A percentile compares a stretch with the other conserved stretches of the same genome.
phyloP scores from a whole-genome alignment of 805 yeast species.

The Wickerhamiella musiphila region DNA sequence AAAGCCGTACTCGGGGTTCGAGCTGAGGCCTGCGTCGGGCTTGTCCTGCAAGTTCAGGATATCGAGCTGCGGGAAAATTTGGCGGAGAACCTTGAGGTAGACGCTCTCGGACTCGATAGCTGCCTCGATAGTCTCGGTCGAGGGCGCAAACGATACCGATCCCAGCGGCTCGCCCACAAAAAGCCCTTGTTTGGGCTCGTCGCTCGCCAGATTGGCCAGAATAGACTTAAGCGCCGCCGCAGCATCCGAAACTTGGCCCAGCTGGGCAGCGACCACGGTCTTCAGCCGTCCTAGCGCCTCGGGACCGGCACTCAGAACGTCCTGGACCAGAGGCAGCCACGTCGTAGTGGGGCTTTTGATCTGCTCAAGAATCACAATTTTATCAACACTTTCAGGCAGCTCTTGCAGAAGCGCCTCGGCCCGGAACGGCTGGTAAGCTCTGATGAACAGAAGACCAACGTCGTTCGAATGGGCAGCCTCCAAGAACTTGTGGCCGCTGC shows the following conservation, averaged over 20 bases:
- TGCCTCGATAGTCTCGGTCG: background rate
- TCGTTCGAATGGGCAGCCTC: slow-evolving; percentile 22
- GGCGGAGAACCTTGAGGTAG: slow-evolving; percentile 56
- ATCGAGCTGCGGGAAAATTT: slow-evolving; percentile 41
- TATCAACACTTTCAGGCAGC: slow-evolving; percentile 38
- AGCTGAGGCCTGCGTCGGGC: slow-evolving; percentile 25
- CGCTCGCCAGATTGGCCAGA: slow-evolving; percentile 33
- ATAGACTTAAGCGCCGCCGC: slow-evolving; percentile 30
- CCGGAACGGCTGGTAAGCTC: slow-evolving; percentile 60
- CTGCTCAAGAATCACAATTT: slow-evolving; percentile 53
- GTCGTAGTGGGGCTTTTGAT: slow-evolving; percentile 26
- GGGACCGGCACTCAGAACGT: slow-evolving; percentile 42
- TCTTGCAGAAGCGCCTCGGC: slow-evolving; percentile 30
- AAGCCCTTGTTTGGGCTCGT: slow-evolving; percentile 43
- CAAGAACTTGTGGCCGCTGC: slow-evolving; percentile 24
- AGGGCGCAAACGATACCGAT: no score
- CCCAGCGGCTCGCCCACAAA: slow-evolving; percentile 29
- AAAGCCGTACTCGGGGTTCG: slow-evolving; percentile 74
- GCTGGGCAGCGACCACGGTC: slow-evolving; percentile 39
- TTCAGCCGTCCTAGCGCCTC: slow-evolving; percentile 10
- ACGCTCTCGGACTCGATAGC: slow-evolving; percentile 40
- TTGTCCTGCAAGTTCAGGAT: slow-evolving; percentile 42
- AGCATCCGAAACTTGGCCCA: slow-evolving; percentile 28
- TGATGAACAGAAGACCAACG: slow-evolving; percentile 35
- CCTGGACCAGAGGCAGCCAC: slow-evolving; percentile 62